phyloP scores from a whole-genome alignment of 768 basidiomycete genomes.

The Podaxis rugospora region DNA sequence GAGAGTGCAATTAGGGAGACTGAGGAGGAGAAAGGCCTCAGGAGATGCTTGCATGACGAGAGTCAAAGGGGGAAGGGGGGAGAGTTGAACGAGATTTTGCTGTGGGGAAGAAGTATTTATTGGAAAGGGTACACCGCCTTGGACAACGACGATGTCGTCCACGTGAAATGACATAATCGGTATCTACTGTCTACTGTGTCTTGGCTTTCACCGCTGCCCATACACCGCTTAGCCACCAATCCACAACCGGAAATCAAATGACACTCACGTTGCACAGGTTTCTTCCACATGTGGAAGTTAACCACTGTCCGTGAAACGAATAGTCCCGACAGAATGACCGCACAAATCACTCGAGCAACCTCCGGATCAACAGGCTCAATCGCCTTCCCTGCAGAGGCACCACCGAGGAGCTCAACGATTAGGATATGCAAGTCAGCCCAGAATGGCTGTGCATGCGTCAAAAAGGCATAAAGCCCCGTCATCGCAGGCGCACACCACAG shows the following conservation, averaged over 20 bases:
- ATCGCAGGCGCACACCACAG: slow-evolving; percentile 80
- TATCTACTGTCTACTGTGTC: slow-evolving; percentile 10
- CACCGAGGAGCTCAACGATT: slow-evolving; percentile 43
- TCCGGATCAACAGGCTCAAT: slow-evolving; percentile 55
- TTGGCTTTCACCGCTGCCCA: slow-evolving; percentile 3
- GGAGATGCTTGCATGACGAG: slow-evolving; percentile 18
- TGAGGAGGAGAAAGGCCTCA: slow-evolving; percentile 55
- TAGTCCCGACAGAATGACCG: slow-evolving; percentile 53
- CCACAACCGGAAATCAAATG: not conserved
- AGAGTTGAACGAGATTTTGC: not conserved
- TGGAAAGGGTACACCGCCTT: slow-evolving; percentile 3
- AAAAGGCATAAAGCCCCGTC: slow-evolving; percentile 73
- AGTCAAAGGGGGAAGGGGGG: not conserved
- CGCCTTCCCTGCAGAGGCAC: slow-evolving; percentile 21
- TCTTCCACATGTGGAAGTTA: slow-evolving; percentile 48
- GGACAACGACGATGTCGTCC: not conserved
- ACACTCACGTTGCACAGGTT: slow-evolving; percentile 16
- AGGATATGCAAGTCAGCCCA: slow-evolving; percentile 60
- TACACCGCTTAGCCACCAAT: not conserved
- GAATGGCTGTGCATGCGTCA: slow-evolving; percentile 86
- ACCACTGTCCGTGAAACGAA: slow-evolving; percentile 63
- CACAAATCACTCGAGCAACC: slow-evolving; percentile 69
- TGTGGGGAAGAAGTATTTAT: slow-evolving; percentile 1
- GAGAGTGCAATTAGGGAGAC: slow-evolving; percentile 44
- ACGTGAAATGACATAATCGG: slow-evolving; percentile 9